Conservation (phyloP, 129 eudicot species). For the Helichrysum umbraculigerum region DNA sequence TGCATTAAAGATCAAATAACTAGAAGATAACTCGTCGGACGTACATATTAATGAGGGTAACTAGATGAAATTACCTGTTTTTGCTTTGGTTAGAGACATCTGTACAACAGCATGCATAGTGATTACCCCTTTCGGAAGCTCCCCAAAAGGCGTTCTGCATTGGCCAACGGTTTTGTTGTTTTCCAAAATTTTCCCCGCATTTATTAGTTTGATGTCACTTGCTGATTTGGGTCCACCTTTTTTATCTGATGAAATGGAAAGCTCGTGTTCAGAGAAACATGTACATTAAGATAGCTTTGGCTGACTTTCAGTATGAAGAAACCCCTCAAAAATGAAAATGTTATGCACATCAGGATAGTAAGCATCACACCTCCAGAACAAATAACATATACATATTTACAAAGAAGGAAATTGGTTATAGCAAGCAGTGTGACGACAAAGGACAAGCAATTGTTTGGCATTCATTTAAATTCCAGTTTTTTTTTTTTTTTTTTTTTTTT, state of each 20-base stretch:
- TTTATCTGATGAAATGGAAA: slow-evolving; percentile 53
- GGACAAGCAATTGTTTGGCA: not conserved
- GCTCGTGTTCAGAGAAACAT: slow-evolving; percentile 3
- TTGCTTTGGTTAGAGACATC: slow-evolving; percentile 80
- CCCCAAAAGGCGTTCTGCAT: slow-evolving; percentile 80
- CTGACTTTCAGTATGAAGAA: not conserved
- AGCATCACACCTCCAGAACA: not conserved
- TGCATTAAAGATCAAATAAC: not conserved
- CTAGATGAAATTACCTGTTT: slow-evolving; percentile 60
- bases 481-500: too few relatives aligned
- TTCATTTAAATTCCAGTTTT: not conserved
- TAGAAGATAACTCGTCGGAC: not conserved
- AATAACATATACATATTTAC: not conserved
- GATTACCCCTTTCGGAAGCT: slow-evolving; percentile 81
- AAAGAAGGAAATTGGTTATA: not conserved
- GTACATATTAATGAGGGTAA: not conserved
- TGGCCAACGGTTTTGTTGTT: slow-evolving; percentile 83
- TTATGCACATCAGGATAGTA: not conserved
- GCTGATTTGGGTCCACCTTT: slow-evolving; percentile 76
- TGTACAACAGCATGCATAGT: slow-evolving; percentile 99
- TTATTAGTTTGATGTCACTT: slow-evolving; percentile 78
- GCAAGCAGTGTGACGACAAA: not conserved
- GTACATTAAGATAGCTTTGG: not conserved
- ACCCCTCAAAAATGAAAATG: not conserved
- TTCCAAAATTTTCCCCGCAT: slow-evolving; percentile 86